Percentiles rank a stretch among this genome's conserved stretches.
Evolutionary conservation across 768 basidiomycete species (phyloP).

Genomic region (Rhizopogon rudus): DNA sequence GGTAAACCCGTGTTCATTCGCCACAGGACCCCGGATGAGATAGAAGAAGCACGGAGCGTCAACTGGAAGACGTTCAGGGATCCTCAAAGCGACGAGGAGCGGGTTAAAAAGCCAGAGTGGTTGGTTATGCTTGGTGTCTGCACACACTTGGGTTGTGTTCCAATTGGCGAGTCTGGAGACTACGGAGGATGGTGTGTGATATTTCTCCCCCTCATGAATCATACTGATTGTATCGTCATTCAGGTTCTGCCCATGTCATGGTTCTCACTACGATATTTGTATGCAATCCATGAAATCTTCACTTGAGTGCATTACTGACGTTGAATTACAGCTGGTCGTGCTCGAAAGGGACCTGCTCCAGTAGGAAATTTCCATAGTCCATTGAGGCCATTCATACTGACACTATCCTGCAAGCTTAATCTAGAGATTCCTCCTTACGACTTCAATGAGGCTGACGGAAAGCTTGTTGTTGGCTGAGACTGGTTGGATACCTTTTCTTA

Average conservation of each 20-base stretch:
- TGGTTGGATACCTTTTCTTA: conserved; percentile 2
- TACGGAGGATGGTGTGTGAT: conserved; percentile 90
- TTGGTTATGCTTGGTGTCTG: conserved; percentile 89
- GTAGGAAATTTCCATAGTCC: conserved; percentile 38
- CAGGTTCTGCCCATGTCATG: conserved; percentile 98
- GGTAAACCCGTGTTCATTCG: conserved; percentile 99
- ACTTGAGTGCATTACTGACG: conserved; percentile 5
- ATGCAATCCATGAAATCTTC: conserved; percentile 8
- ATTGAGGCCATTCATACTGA: conserved; percentile 3
- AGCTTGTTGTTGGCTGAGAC: conserved; percentile 77
- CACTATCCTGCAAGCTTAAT: conserved; percentile 53
- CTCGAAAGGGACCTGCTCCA: conserved; percentile 95
- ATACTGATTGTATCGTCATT: background rate
- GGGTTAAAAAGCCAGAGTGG: conserved; percentile 96
- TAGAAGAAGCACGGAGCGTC: conserved; percentile 81
- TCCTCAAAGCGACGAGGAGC: conserved; percentile 84
- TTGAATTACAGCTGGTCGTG: conserved; percentile 70
- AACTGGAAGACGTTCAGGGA: conserved; percentile 90
- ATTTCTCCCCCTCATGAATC: background rate
- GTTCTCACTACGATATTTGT: conserved; percentile 98
- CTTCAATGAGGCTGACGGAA: conserved; percentile 83
- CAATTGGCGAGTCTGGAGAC: conserved; percentile 96
- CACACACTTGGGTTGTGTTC: conserved; percentile 98
- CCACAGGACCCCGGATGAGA: conserved; percentile 88
- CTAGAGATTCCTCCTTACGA: conserved; percentile 89